Conservation (phyloP, 2,329 filamentous ascomycete genomes). For the Dothideomycetidae sp. region DNA sequence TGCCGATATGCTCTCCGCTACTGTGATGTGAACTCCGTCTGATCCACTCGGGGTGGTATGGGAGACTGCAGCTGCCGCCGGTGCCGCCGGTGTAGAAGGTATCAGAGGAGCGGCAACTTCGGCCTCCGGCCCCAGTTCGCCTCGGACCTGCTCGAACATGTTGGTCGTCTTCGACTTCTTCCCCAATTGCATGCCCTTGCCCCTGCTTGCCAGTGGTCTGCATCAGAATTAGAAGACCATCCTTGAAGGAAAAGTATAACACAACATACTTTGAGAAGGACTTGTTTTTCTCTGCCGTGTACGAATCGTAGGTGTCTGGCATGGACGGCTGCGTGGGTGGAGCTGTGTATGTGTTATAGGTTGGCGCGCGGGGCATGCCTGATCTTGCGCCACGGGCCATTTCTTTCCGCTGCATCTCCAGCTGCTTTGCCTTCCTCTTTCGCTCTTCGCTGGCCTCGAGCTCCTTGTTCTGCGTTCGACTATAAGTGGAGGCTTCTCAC, state of each 20-base stretch:
- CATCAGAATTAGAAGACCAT: slow-evolving; percentile 18
- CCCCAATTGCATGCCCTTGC: slow-evolving; percentile 97
- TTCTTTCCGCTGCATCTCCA: slow-evolving; percentile 98
- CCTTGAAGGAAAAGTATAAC: slow-evolving; percentile 24
- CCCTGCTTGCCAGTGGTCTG: slow-evolving; percentile 55
- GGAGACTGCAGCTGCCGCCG: slow-evolving; percentile 32
- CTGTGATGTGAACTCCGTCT: slow-evolving; percentile 74
- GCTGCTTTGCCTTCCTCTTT: slow-evolving; percentile 95
- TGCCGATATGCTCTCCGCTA: slow-evolving; percentile 82
- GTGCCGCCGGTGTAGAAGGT: slow-evolving; percentile 36
- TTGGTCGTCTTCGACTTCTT: slow-evolving; percentile 98
- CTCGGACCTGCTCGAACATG: slow-evolving; percentile 91
- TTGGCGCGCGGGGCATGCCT: slow-evolving; percentile 55
- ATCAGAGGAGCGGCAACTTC: slow-evolving; percentile 62
- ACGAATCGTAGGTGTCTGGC: slow-evolving; percentile 77
- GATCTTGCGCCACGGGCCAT: slow-evolving; percentile 46
- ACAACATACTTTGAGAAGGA: slow-evolving; percentile 52
- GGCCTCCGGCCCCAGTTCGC: slow-evolving; percentile 74
- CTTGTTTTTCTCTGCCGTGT: slow-evolving; percentile 97
- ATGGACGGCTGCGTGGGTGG: slow-evolving; percentile 59
- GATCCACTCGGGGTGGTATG: slow-evolving; percentile 46
- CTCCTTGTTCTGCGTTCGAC: slow-evolving; percentile 93
- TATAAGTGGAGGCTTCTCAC: too few species aligned
- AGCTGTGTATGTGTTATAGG: slow-evolving; percentile 80
- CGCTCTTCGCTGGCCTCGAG: slow-evolving; percentile 95